Percentiles rank a stretch among this genome's conserved stretches.
These are phyloP conservation scores for Iberis pinnata DNA, from an alignment of 345 rosid species.

Conservation along the genomic window DNA sequence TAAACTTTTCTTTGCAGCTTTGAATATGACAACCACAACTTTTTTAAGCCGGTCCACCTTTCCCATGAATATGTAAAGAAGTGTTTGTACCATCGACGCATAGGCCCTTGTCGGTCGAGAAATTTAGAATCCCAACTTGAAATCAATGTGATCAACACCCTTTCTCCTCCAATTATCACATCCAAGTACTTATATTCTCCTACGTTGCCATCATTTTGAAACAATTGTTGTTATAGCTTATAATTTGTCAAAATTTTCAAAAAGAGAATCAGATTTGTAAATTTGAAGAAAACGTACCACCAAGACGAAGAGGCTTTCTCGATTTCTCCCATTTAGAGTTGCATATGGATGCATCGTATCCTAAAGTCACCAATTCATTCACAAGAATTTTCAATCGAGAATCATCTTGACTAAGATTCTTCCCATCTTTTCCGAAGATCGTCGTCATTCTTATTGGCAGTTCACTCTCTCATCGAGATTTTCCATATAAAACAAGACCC, in stretches of 20 bases:
- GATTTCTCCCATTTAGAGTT: slow-evolving; percentile 61
- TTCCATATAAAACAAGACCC: slow-evolving; percentile 46
- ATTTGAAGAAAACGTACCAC: slow-evolving; percentile 36
- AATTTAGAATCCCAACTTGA: slow-evolving; percentile 66
- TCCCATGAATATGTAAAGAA: slow-evolving; percentile 70
- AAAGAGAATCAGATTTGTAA: too few species aligned
- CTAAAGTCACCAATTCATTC: slow-evolving; percentile 45
- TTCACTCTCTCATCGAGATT: slow-evolving; percentile 36
- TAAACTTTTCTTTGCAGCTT: slow-evolving; percentile 68
- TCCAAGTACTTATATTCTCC: slow-evolving; percentile 67
- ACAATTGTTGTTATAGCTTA: not conserved
- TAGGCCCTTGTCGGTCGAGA: slow-evolving; percentile 57
- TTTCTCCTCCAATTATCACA: slow-evolving; percentile 45
- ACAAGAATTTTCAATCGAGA: slow-evolving; percentile 33
- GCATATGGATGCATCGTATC: slow-evolving; percentile 68
- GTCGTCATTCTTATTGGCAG: slow-evolving; percentile 46
- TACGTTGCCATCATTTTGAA: slow-evolving; percentile 14
- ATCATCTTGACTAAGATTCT: slow-evolving; percentile 40
- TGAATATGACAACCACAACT: slow-evolving; percentile 44
- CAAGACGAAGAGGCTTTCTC: slow-evolving; percentile 28
- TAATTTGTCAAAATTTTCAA: not conserved
- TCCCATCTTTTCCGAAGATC: slow-evolving; percentile 51
- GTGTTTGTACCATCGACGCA: slow-evolving; percentile 41
- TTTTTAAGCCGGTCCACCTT: slow-evolving; percentile 50
- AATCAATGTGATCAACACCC: slow-evolving; percentile 57